Evolutionary conservation across 495 filamentous ascomycete species (phyloP).

Genomic region (Penicillium chermesinum): DNA sequence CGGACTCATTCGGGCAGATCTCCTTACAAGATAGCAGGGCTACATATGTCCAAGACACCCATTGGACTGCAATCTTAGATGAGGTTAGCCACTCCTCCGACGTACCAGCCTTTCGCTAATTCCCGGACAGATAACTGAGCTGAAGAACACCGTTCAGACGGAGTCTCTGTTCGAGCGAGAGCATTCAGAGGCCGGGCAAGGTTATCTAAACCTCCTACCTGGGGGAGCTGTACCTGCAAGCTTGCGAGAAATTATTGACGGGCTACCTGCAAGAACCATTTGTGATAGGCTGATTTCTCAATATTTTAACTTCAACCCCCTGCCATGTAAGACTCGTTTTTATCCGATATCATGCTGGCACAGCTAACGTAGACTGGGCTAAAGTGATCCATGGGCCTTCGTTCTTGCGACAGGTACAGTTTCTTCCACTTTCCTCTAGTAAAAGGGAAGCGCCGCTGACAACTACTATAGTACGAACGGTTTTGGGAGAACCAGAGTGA

Average conservation of each 20-base stretch:
- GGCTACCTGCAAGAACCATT: constrained; percentile 5
- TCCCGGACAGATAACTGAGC: constrained; percentile 60
- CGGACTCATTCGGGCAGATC: constrained; percentile 9
- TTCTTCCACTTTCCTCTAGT: neutral
- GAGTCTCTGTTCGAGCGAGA: constrained; percentile 18
- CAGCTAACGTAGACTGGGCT: no score
- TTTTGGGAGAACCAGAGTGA: constrained; percentile 22
- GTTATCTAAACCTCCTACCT: constrained; percentile 2
- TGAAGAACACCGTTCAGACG: constrained; percentile 69
- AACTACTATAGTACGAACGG: constrained; percentile 20
- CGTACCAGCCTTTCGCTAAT: neutral
- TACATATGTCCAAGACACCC: constrained; percentile 24
- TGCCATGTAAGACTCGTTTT: constrained; percentile 4
- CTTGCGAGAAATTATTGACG: constrained; percentile 11
- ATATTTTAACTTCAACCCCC: constrained; percentile 7
- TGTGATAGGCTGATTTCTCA: constrained; percentile 13
- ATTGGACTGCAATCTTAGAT: constrained; percentile 30
- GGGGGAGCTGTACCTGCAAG: constrained; percentile 1
- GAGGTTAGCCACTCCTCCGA: constrained; percentile 10
- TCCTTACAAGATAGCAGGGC: constrained; percentile 9
- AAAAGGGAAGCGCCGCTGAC: neutral
- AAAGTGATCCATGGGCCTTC: constrained; percentile 15
- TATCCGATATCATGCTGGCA: no score
- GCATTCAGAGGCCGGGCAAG: neutral
- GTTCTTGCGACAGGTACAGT: constrained; percentile 13